Percentiles rank a stretch among this genome's conserved stretches.
phyloP scores from a whole-genome alignment of 2,329 filamentous ascomycete species.

The Fusarium nodosum region DNA sequence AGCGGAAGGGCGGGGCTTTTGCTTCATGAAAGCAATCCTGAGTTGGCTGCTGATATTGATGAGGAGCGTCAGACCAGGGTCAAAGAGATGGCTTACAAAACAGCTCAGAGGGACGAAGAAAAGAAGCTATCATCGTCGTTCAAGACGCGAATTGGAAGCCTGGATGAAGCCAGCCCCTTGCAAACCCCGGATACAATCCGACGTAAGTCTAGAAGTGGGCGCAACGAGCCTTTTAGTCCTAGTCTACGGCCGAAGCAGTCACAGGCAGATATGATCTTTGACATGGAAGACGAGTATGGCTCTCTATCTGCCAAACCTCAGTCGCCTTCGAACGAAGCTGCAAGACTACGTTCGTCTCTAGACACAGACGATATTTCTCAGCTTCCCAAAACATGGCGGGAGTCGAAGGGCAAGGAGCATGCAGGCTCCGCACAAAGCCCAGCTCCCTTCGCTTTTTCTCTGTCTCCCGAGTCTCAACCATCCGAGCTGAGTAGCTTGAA shows the following conservation, averaged over 20 bases:
- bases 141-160: slow-evolving; percentile 70
- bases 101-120: slow-evolving; percentile 74
- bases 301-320: slow-evolving; percentile 51
- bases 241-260: slow-evolving; percentile 77
- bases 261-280: slow-evolving; percentile 84
- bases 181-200: slow-evolving; percentile 61
- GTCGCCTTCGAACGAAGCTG: slow-evolving; percentile 43
- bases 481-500: slow-evolving; percentile 18
- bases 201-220: slow-evolving; percentile 61
- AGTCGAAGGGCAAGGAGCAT: slow-evolving; percentile 48
- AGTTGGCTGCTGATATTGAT: slow-evolving; percentile 73
- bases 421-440: slow-evolving; percentile 31
- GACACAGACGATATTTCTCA: slow-evolving; percentile 51
- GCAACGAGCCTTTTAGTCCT: slow-evolving; percentile 74
- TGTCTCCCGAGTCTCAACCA: slow-evolving; percentile 38
- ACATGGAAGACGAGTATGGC: slow-evolving; percentile 86
- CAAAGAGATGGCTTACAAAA: slow-evolving; percentile 80
- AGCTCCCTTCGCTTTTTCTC: slow-evolving; percentile 32
- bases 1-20: slow-evolving; percentile 78
- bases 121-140: slow-evolving; percentile 71
- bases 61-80: slow-evolving; percentile 78
- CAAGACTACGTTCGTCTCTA: slow-evolving; percentile 39
- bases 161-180: slow-evolving; percentile 70
- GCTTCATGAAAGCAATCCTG: slow-evolving; percentile 74
- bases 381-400: slow-evolving; percentile 52